Conservation (phyloP, 2,329 filamentous ascomycete species). For the Aureobasidium vineae region DNA sequence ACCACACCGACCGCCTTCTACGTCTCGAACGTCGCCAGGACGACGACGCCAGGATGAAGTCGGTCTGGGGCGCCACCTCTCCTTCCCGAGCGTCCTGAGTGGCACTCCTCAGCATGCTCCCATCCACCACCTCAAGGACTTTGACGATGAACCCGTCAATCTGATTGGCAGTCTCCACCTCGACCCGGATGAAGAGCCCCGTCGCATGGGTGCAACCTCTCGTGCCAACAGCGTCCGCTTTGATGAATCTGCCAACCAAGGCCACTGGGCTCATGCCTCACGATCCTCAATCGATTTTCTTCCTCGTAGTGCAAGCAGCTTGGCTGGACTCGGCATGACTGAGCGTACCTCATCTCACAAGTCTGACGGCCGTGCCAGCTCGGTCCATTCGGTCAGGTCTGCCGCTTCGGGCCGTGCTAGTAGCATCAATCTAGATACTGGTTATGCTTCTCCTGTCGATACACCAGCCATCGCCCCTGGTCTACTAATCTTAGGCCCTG, state of each 20-base stretch:
- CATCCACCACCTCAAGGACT: constrained; percentile 80
- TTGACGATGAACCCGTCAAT: constrained; percentile 81
- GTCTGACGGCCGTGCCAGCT: constrained; percentile 92
- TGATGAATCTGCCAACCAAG: constrained; percentile 90
- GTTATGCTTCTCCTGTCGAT: constrained; percentile 67
- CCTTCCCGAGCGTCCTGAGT: constrained; percentile 81
- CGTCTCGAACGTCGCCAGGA: constrained; percentile 62
- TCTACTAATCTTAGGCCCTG: constrained; percentile 79
- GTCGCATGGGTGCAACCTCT: constrained; percentile 80
- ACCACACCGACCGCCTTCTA: constrained; percentile 61
- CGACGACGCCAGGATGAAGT: constrained; percentile 68
- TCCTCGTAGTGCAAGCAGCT: constrained; percentile 68
- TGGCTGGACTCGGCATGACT: constrained; percentile 76
- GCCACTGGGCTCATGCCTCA: constrained; percentile 80
- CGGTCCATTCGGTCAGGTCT: constrained; percentile 75
- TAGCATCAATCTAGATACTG: constrained; percentile 81
- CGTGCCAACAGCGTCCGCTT: constrained; percentile 97
- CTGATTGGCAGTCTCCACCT: constrained; percentile 78
- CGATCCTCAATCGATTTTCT: constrained; percentile 81
- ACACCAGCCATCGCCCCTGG: constrained; percentile 76
- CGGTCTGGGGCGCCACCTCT: constrained; percentile 80
- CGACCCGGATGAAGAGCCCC: constrained; percentile 81
- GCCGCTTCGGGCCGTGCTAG: constrained; percentile 77
- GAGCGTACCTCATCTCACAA: constrained; percentile 92
- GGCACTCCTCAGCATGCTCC: constrained; percentile 81